Percentiles rank a stretch among this genome's conserved stretches.
Evolutionary conservation across 2,329 filamentous ascomycete genomes (phyloP).

Genomic region (Xylariaceae sp.): DNA sequence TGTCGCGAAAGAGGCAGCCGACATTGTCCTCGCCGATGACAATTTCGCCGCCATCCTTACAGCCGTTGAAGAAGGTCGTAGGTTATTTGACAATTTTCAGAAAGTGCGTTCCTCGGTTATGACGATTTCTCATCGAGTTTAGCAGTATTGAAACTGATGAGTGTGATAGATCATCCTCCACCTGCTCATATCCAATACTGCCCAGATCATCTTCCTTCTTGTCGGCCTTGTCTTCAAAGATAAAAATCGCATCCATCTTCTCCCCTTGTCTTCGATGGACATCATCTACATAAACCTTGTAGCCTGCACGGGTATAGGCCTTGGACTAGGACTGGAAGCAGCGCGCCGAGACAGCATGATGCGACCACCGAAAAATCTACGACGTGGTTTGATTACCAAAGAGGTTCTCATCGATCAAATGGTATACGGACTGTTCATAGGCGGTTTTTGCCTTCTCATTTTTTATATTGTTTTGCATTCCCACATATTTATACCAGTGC

Average conservation of each 20-base stretch:
- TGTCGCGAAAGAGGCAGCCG: constrained; percentile 77
- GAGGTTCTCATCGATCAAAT: constrained; percentile 77
- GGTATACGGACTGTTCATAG: constrained; percentile 76
- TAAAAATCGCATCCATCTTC: constrained; percentile 66
- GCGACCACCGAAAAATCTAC: constrained; percentile 69
- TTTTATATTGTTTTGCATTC: constrained; percentile 65
- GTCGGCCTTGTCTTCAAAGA: constrained; percentile 82
- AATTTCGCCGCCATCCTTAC: constrained; percentile 85
- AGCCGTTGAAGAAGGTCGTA: constrained; percentile 75
- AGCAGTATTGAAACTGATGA: too few relatives aligned
- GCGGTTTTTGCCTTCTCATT: constrained; percentile 59
- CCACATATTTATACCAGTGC: too few relatives aligned
- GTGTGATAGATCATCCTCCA: constrained; percentile 84
- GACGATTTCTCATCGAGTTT: too few relatives aligned
- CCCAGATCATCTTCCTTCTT: constrained; percentile 76
- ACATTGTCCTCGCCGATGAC: constrained; percentile 81
- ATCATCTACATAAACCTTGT: constrained; percentile 96
- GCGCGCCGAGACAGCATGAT: constrained; percentile 74
- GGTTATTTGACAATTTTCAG: constrained; percentile 87
- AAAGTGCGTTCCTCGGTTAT: too few relatives aligned
- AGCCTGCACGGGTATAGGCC: constrained; percentile 81
- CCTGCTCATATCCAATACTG: constrained; percentile 75
- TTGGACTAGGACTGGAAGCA: constrained; percentile 77
- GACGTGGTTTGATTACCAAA: constrained; percentile 68
- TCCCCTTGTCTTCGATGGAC: constrained; percentile 79